Percentiles rank a stretch among this genome's conserved stretches.
These are phyloP conservation scores for Kokia cookei DNA, from an alignment of 441 rosid genomes.

Conservation along the genomic window DNA sequence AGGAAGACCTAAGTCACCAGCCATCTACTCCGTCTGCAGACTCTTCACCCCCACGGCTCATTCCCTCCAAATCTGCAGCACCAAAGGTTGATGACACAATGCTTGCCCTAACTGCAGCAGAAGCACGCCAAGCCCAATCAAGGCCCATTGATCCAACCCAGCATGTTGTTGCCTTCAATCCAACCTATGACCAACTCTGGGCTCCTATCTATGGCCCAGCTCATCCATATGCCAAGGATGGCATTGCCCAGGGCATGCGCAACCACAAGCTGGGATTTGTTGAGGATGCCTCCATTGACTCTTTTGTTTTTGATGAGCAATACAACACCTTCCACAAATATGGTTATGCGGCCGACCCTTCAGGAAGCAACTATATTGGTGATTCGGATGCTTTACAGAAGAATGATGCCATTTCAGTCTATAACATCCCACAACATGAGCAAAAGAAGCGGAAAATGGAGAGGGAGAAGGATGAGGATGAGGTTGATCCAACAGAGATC, in stretches of 20 bases:
- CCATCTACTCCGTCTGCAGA: conserved; percentile 42
- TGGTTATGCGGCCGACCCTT: conserved; percentile 92
- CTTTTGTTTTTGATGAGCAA: conserved; percentile 93
- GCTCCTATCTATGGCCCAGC: conserved; percentile 87
- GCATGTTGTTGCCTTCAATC: conserved; percentile 71
- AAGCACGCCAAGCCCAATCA: conserved; percentile 42
- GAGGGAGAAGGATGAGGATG: conserved; percentile 39
- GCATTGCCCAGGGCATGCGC: conserved; percentile 94
- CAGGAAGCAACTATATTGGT: conserved; percentile 73
- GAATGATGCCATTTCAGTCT: conserved; percentile 77
- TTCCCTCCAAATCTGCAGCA: conserved; percentile 74
- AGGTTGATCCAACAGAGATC: conserved; percentile 38
- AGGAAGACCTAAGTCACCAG: conserved; percentile 22
- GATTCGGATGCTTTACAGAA: conserved; percentile 63
- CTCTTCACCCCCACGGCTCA: conserved; percentile 78
- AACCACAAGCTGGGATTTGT: conserved; percentile 96
- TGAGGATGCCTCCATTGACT: conserved; percentile 81
- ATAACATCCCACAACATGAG: conserved; percentile 73
- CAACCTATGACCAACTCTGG: conserved; percentile 92
- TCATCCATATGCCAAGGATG: conserved; percentile 93
- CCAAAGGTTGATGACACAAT: conserved; percentile 88
- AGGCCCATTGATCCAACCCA: conserved; percentile 83
- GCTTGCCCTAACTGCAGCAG: conserved; percentile 74
- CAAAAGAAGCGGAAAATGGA: conserved; percentile 77
- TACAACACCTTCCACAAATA: conserved; percentile 84